Evolutionary conservation across 768 basidiomycete genomes (phyloP).

Genomic region (Boletus pseudopeckii): DNA sequence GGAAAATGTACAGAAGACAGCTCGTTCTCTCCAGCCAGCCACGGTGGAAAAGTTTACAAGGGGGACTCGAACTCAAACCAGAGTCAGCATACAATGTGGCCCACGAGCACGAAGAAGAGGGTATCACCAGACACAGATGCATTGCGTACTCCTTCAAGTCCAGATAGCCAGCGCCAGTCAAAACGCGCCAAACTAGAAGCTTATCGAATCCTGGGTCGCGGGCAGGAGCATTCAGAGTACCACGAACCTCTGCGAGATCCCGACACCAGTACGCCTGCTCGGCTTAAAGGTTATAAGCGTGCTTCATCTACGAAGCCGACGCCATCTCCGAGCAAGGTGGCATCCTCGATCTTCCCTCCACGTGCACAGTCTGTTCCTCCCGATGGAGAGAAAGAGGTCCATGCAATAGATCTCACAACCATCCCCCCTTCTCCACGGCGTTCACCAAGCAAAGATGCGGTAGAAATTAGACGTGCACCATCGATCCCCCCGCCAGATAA

Average conservation of each 20-base stretch:
- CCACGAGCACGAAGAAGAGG: conserved; percentile 27
- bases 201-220: conserved; percentile 10
- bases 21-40: conserved; percentile 28
- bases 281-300: conserved; percentile 8
- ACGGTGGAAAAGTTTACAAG: not conserved
- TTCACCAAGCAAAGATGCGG: conserved; percentile 18
- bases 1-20: conserved; percentile 37
- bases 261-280: conserved; percentile 4
- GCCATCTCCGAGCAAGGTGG: conserved; percentile 12
- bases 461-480: conserved; percentile 28
- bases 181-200: conserved; percentile 29
- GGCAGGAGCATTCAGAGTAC: conserved; percentile 15
- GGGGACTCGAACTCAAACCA: not conserved
- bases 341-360: conserved; percentile 10
- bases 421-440: conserved; percentile 27
- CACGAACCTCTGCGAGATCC: conserved; percentile 21
- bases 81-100: not conserved
- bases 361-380: conserved; percentile 33
- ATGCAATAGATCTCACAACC: conserved; percentile 19
- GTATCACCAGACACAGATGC: conserved; percentile 27
- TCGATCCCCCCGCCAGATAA: conserved; percentile 19
- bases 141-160: conserved; percentile 9
- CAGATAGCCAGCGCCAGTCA: conserved; percentile 12
- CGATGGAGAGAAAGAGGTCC: conserved; percentile 8
- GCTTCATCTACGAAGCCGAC: conserved; percentile 23